Evolutionary conservation across 768 basidiomycete species (phyloP).

Genomic region (Serendipita sp.): DNA sequence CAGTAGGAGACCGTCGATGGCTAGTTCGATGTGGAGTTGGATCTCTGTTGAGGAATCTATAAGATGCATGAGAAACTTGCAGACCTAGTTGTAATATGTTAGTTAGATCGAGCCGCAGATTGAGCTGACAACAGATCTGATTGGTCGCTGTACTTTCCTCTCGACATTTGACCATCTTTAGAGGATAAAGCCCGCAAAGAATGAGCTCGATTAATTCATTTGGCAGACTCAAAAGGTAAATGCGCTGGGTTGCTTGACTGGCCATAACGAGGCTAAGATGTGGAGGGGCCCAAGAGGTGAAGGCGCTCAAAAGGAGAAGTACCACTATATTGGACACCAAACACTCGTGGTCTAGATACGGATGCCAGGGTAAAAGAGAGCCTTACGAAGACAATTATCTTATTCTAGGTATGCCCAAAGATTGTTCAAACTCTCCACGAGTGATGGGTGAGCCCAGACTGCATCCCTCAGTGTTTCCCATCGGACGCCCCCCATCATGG

Average conservation of each 20-base stretch:
- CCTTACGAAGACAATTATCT: no score
- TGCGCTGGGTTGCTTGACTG: no score
- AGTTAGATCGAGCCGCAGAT: neutral
- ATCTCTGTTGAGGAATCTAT: neutral
- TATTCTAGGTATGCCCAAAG: constrained; percentile 9
- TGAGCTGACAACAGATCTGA: no score
- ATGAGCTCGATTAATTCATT: neutral
- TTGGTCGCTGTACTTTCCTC: neutral
- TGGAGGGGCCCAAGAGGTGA: no score
- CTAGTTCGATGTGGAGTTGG: neutral
- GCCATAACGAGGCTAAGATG: no score
- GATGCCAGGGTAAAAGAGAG: no score
- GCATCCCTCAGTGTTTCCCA: constrained; percentile 8
- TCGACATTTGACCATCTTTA: neutral
- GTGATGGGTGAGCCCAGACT: constrained; percentile 11
- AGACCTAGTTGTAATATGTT: no score
- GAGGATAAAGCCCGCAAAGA: neutral
- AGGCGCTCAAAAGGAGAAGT: no score
- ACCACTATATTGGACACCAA: no score
- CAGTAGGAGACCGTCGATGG: neutral
- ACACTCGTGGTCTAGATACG: no score
- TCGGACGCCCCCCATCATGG: constrained; percentile 10
- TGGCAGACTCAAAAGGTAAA: neutral
- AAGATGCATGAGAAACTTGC: neutral
- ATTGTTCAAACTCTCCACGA: constrained; percentile 12